A percentile compares a stretch with the other conserved stretches of the same genome.
Evolutionary conservation across 768 basidiomycete genomes (phyloP).

Genomic region (Suillus lakei): DNA sequence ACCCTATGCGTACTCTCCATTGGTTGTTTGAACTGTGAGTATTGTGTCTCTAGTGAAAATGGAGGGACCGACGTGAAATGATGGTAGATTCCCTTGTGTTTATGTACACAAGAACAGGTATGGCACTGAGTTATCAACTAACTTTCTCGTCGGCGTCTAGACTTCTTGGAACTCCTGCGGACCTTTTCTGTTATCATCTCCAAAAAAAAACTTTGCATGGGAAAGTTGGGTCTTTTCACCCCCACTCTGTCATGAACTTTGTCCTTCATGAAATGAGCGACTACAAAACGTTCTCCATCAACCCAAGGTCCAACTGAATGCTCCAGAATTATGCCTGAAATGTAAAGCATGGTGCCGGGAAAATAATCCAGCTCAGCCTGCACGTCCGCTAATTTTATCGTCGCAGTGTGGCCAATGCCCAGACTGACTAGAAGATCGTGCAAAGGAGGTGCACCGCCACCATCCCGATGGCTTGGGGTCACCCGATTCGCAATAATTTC

Average conservation of each 20-base stretch:
- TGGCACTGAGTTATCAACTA: too few relatives aligned
- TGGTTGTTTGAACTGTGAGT: too few relatives aligned
- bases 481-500: constrained; percentile 7
- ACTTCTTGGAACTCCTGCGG: too few relatives aligned
- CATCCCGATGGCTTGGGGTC: neutral
- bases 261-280: constrained; percentile 2
- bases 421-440: constrained; percentile 14
- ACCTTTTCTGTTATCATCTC: too few relatives aligned
- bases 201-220: neutral
- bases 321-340: constrained; percentile 5
- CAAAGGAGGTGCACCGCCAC: neutral
- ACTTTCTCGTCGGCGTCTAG: too few relatives aligned
- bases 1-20: too few relatives aligned
- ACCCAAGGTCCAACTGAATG: constrained; percentile 1
- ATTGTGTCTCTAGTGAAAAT: too few relatives aligned
- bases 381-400: neutral
- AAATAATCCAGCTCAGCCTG: constrained; percentile 1
- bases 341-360: constrained; percentile 9
- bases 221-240: neutral
- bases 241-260: neutral
- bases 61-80: too few relatives aligned
- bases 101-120: too few relatives aligned
- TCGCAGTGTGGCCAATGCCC: neutral
- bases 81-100: too few relatives aligned
- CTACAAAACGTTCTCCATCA: neutral